Percentiles rank a stretch among this genome's conserved stretches.
These are phyloP conservation scores for Puccinellia tenuiflora DNA, from an alignment of 176 grass and related monocot species.

Conservation along the genomic window DNA sequence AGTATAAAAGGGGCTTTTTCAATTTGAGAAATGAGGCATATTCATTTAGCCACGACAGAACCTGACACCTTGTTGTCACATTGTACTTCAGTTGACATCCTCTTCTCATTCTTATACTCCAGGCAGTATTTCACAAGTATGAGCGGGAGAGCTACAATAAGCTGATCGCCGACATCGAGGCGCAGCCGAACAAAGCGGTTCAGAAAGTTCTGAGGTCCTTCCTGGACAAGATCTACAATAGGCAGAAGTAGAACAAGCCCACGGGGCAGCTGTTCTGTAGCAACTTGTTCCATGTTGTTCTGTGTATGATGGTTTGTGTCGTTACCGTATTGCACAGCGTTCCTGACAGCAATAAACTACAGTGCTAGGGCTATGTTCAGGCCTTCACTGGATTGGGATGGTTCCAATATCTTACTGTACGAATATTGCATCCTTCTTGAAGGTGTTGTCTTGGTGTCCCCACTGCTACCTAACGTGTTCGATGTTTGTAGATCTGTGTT, in stretches of 20 bases:
- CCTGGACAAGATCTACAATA: constrained; percentile 92
- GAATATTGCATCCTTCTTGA: not conserved
- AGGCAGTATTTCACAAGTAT: constrained; percentile 64
- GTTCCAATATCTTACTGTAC: not conserved
- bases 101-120: not conserved
- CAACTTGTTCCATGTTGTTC: not conserved
- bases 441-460: too few relatives aligned
- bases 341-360: not conserved
- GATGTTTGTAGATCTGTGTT: not conserved
- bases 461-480: not conserved
- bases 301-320: not conserved
- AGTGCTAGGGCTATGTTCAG: not conserved
- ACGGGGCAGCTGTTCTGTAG: constrained; percentile 14
- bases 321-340: not conserved
- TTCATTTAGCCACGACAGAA: not conserved
- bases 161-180: constrained; percentile 72
- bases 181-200: constrained; percentile 69
- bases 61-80: not conserved
- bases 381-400: not conserved
- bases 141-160: constrained; percentile 63
- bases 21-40: not conserved
- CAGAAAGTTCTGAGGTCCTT: constrained; percentile 85
- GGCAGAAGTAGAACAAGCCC: constrained; percentile 53
- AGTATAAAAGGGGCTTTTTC: not conserved
- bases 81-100: not conserved